Percentiles rank a stretch among this genome's conserved stretches.
phyloP scores from a whole-genome alignment of 768 basidiomycete species.

The Royoungia palumana region DNA sequence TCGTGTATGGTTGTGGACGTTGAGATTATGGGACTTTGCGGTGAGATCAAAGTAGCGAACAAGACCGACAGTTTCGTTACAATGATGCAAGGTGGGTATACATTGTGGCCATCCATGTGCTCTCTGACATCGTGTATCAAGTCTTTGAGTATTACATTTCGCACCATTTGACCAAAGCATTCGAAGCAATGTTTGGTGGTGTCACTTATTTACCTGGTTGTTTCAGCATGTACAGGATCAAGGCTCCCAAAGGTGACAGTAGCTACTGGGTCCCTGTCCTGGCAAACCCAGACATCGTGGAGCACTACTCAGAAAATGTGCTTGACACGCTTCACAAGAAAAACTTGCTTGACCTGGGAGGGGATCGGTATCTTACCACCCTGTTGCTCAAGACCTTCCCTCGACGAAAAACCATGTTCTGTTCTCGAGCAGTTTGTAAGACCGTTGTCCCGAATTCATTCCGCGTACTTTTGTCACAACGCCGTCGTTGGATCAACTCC shows the following conservation, averaged over 20 bases:
- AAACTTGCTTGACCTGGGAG: conserved; percentile 93
- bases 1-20: conserved; percentile 95
- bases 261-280: conserved; percentile 99
- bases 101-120: neutral
- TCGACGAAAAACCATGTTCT: conserved; percentile 98
- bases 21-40: conserved; percentile 99
- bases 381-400: conserved; percentile 99
- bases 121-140: conserved; percentile 30
- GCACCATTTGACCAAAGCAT: conserved; percentile 97
- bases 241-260: conserved; percentile 93
- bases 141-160: conserved; percentile 99
- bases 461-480: conserved; percentile 88
- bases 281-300: conserved; percentile 97
- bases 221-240: conserved; percentile 99
- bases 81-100: conserved; percentile 95
- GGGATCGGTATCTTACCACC: conserved; percentile 98
- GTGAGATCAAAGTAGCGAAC: conserved; percentile 99
- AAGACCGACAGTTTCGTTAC: conserved; percentile 98
- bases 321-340: conserved; percentile 99
- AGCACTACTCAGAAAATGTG: conserved; percentile 99
- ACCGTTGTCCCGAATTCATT: conserved; percentile 98
- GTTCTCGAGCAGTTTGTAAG: conserved; percentile 98
- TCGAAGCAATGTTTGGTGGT: conserved; percentile 99
- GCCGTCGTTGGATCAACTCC: conserved; percentile 99
- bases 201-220: conserved; percentile 99